These are phyloP conservation scores for Fusarium subglutinans DNA, from an alignment of 2,329 filamentous ascomycete genomes.

Conservation along the genomic window DNA sequence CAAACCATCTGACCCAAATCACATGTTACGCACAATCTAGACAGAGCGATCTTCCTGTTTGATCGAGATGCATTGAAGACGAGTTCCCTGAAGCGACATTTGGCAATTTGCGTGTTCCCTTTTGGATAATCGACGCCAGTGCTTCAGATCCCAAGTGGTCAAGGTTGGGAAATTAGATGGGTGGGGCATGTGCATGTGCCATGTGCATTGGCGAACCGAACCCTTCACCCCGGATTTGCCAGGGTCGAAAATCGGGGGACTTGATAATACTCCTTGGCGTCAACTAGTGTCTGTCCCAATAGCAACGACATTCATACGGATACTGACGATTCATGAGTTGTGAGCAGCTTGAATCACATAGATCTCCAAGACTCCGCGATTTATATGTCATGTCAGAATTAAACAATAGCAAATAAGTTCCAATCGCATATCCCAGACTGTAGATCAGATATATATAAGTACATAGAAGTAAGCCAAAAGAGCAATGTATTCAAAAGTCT, in stretches of 20 bases:
- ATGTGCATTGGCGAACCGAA: background rate
- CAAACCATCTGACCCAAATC: constrained; percentile 2
- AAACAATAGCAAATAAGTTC: constrained; percentile 7
- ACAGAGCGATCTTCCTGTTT: background rate
- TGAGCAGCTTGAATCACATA: background rate
- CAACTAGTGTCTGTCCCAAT: background rate
- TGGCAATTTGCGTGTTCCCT: constrained; percentile 16
- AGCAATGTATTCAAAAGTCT: constrained; percentile 49
- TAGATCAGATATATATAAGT: constrained; percentile 57
- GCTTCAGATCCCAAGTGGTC: constrained; percentile 5
- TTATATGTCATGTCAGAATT: background rate
- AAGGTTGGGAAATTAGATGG: constrained; percentile 35
- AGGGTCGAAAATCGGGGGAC: constrained; percentile 6
- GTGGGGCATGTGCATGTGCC: background rate
- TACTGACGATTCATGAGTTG: background rate
- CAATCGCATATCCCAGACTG: constrained; percentile 39
- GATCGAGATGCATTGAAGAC: background rate
- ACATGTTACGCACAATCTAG: background rate
- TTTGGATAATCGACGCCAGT: background rate
- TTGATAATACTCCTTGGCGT: constrained; percentile 6
- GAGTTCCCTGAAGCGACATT: constrained; percentile 10
- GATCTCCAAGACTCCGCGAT: background rate
- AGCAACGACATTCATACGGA: background rate
- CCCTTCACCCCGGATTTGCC: constrained; percentile 34
- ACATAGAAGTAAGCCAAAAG: constrained; percentile 39